phyloP scores from a whole-genome alignment of 2,329 filamentous ascomycete species.

The Phialocephala sp. region DNA sequence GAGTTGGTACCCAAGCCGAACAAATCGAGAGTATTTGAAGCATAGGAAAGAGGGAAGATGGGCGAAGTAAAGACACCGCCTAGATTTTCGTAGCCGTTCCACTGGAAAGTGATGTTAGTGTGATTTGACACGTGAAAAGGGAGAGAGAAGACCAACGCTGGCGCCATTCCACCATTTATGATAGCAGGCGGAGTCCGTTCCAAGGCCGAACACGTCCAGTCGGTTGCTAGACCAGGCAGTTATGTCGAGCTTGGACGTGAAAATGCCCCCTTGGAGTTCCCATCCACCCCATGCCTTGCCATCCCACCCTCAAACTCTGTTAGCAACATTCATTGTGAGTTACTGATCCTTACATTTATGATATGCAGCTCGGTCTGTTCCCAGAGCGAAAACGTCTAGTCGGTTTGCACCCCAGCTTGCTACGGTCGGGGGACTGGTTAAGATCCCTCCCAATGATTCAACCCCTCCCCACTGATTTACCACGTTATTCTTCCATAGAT shows the following conservation, averaged over 20 bases:
- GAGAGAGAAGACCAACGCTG: neutral
- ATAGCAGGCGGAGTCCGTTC: slow-evolving; percentile 17
- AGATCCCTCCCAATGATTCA: slow-evolving; percentile 24
- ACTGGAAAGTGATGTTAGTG: neutral
- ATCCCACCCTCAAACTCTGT: slow-evolving; percentile 16
- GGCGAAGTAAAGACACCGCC: slow-evolving; percentile 22
- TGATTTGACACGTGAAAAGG: neutral
- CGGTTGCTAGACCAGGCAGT: slow-evolving; percentile 31
- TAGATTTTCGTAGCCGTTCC: slow-evolving; percentile 25
- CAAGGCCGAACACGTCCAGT: slow-evolving; percentile 28
- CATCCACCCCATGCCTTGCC: slow-evolving; percentile 17
- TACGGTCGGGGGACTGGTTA: slow-evolving; percentile 20
- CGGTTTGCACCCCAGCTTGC: slow-evolving; percentile 22
- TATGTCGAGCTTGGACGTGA: slow-evolving; percentile 21
- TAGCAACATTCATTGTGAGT: neutral
- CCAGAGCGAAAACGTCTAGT: slow-evolving; percentile 22
- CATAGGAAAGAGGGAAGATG: slow-evolving; percentile 13
- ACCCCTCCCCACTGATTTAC: slow-evolving; percentile 19
- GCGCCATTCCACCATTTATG: slow-evolving; percentile 26
- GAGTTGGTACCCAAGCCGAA: slow-evolving; percentile 23
- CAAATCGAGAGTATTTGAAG: slow-evolving; percentile 12
- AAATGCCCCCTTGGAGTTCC: slow-evolving; percentile 17
- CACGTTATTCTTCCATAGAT: neutral
- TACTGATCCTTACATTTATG: slow-evolving; percentile 20
- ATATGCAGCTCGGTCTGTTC: slow-evolving; percentile 20